Conservation (phyloP, 257 asterid genomes). For the Apocynum venetum region DNA sequence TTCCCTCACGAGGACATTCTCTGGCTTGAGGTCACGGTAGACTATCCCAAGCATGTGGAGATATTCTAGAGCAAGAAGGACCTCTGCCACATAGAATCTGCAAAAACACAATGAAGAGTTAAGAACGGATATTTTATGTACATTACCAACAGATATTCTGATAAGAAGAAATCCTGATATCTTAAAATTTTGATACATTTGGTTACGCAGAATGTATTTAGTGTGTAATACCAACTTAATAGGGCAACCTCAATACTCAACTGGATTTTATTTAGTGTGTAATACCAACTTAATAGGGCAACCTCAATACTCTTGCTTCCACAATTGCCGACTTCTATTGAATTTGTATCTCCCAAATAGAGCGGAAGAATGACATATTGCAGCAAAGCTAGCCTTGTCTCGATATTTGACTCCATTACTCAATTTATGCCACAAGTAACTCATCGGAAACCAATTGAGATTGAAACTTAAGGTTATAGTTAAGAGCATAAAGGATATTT, state of each 20-base stretch:
- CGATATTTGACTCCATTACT: not conserved
- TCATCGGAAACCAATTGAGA: not conserved
- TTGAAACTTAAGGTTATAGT: not conserved
- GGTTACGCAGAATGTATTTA: not conserved
- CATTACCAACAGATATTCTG: not conserved
- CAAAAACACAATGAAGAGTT: not conserved
- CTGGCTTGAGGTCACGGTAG: slow-evolving; percentile 65
- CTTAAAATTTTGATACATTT: not conserved
- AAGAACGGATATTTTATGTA: not conserved
- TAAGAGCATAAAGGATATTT: not conserved
- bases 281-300: not conserved
- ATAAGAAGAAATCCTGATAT: not conserved
- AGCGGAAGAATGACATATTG: not conserved
- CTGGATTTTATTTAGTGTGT: not conserved
- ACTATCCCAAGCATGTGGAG: slow-evolving; percentile 71
- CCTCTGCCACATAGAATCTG: slow-evolving; percentile 68
- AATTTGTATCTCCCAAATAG: not conserved
- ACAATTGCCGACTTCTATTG: not conserved
- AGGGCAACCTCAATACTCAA: not conserved
- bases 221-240: not conserved
- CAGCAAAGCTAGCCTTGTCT: not conserved
- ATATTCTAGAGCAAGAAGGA: slow-evolving; percentile 59
- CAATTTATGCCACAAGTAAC: not conserved
- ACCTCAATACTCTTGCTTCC: not conserved
- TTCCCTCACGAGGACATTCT: slow-evolving; percentile 58